Evolutionary conservation across 352 stramenopile genomes (phyloP), one percentile per base, ranked within the genome.

Genomic region (Pythium brassicae): DNA sequence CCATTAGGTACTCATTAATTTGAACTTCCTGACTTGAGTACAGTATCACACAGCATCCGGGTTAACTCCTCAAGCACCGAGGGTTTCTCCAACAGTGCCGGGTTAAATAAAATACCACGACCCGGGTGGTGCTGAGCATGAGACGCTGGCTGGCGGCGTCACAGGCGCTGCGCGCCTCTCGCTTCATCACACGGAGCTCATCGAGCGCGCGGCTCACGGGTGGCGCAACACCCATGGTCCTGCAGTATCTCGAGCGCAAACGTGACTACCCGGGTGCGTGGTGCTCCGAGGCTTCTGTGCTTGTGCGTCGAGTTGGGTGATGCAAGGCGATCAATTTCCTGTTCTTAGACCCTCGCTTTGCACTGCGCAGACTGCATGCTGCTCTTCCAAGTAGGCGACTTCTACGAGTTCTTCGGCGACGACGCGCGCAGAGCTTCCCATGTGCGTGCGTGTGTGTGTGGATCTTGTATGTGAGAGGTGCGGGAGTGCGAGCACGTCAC

Each of bases 331-430:
- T n/a, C n/a, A n/a, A n/a, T n/a, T n/a, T n/a, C n/a, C n/a, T n/a
- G n/a, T n/a, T n/a, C n/a, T 10, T 35, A 35, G 5, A 10, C 5
- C 29, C 4, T 35, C 10, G 29, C 29, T 10, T 35, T 35, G 29
- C 29, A 29, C 10, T 12, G 29, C 20, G 27, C 48, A 92, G 82
- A 88, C 61, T 92, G 82, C 52, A 83, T 92, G 78, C 55, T 92
- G 40, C 62, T 92, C 9, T 92, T 90, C 54, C 83, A 92, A 73
- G 83, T 92, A 23, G 83, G 82, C 46, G 83, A 92, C 53, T 92
- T 92, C 27, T 92, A 90, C 66, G 83, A 92, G 63, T 86, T 92
- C 59, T 92, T 92, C 47, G 76, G 79, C 6, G 79, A 89, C 35
- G 83, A 92, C 53, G 83, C 83, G 10, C 61, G 79, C 12, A 72